phyloP scores from a whole-genome alignment of 2,329 filamentous ascomycete species.

The Claviceps cyperi region DNA sequence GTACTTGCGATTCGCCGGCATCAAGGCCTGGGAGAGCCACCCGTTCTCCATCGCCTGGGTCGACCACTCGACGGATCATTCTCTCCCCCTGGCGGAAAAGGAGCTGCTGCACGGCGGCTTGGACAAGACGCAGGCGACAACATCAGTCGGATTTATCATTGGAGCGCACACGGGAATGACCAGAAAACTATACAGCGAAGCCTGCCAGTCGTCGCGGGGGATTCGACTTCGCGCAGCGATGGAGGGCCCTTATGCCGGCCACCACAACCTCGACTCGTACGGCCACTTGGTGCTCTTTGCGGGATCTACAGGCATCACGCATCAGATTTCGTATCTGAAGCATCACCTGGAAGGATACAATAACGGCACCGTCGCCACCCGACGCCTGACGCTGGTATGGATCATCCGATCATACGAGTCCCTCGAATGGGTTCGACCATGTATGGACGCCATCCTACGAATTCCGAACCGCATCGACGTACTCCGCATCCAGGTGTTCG shows the following conservation, averaged over 20 bases:
- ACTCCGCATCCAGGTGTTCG: constrained; percentile 75
- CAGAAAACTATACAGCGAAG: constrained; percentile 60
- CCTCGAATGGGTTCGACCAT: constrained; percentile 85
- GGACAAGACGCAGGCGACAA: constrained; percentile 27
- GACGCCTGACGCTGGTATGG: constrained; percentile 77
- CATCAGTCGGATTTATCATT: constrained; percentile 65
- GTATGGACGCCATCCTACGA: constrained; percentile 59
- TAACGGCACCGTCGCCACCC: constrained; percentile 60
- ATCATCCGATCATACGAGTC: constrained; percentile 80
- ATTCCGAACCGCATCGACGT: constrained; percentile 73
- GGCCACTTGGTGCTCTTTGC: constrained; percentile 84
- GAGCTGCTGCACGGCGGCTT: constrained; percentile 23
- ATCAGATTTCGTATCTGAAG: constrained; percentile 78
- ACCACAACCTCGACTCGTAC: constrained; percentile 80
- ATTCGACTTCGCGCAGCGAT: constrained; percentile 58
- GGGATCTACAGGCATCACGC: constrained; percentile 87
- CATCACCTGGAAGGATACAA: constrained; percentile 59
- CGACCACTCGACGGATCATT: constrained; percentile 33
- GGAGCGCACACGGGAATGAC: constrained; percentile 83
- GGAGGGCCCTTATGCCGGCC: constrained; percentile 79
- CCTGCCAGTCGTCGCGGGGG: constrained; percentile 36
- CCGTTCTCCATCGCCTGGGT: constrained; percentile 71
- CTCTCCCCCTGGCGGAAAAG: constrained; percentile 27
- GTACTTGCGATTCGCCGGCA: constrained; percentile 54
- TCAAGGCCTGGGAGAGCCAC: constrained; percentile 59